phyloP scores from a whole-genome alignment of 305 asterid genomes.

The Stenogyne calaminthoides region DNA sequence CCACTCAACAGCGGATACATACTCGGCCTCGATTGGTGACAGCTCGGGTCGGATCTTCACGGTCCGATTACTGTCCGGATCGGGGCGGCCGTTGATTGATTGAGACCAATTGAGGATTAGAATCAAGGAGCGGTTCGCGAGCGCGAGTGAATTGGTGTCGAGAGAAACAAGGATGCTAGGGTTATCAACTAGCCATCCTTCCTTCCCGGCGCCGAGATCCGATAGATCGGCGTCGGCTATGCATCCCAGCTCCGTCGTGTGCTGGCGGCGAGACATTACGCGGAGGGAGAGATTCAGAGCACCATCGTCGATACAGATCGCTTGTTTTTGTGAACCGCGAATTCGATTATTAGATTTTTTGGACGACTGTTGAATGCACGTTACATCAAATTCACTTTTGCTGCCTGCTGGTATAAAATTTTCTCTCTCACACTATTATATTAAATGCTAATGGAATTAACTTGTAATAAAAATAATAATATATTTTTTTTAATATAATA shows the following conservation, averaged over 20 bases:
- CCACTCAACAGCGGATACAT: slow-evolving; percentile 84
- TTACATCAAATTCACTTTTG: not conserved
- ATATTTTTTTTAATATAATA: too few relatives aligned
- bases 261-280: slow-evolving; percentile 71
- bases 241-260: slow-evolving; percentile 77
- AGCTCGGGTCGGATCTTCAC: slow-evolving; percentile 76
- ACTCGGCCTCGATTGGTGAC: slow-evolving; percentile 84
- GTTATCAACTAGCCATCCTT: slow-evolving; percentile 82
- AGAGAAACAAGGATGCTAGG: slow-evolving; percentile 75
- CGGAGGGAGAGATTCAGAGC: slow-evolving; percentile 26
- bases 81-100: slow-evolving; percentile 39
- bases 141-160: slow-evolving; percentile 70
- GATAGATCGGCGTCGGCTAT: slow-evolving; percentile 76
- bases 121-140: slow-evolving; percentile 69
- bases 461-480: too few relatives aligned
- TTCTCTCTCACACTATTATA: too few relatives aligned
- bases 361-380: not conserved
- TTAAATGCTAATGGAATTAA: too few relatives aligned
- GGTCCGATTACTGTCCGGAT: slow-evolving; percentile 42
- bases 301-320: slow-evolving; percentile 25
- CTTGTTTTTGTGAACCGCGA: not conserved
- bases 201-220: slow-evolving; percentile 83
- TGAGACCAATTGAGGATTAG: slow-evolving; percentile 68
- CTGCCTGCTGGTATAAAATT: too few relatives aligned
- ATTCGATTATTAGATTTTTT: too few relatives aligned